phyloP scores from a whole-genome alignment of 2,329 filamentous ascomycete genomes.

The Fusarium sublunatum region DNA sequence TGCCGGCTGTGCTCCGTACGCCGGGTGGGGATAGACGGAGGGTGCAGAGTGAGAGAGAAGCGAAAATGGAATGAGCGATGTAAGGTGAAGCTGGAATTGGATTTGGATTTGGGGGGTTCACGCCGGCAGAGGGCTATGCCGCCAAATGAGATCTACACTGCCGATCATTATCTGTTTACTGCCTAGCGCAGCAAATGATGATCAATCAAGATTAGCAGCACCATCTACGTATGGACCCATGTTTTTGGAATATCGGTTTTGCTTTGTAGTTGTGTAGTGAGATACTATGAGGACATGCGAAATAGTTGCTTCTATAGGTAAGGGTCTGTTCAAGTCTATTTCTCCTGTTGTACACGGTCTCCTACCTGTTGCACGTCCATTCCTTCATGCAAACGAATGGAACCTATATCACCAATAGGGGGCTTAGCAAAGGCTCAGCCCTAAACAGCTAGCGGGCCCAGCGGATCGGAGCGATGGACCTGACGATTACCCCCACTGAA shows the following conservation, averaged over 20 bases:
- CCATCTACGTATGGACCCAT: background rate
- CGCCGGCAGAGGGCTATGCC: slow-evolving; percentile 21
- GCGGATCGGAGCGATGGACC: slow-evolving; percentile 21
- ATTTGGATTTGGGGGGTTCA: slow-evolving; percentile 15
- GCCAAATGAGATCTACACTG: slow-evolving; percentile 14
- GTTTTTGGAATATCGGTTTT: background rate
- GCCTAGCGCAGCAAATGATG: slow-evolving; percentile 21
- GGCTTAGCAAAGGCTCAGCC: slow-evolving; percentile 30
- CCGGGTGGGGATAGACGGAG: slow-evolving; percentile 17
- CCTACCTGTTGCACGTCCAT: no score
- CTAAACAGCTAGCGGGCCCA: slow-evolving; percentile 22
- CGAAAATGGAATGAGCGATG: no score
- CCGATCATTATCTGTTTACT: slow-evolving; percentile 24
- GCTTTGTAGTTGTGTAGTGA: background rate
- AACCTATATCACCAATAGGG: background rate
- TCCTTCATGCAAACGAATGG: no score
- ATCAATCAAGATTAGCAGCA: slow-evolving; percentile 30
- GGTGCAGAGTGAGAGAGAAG: slow-evolving; percentile 19
- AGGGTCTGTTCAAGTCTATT: no score
- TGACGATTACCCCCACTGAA: slow-evolving; percentile 16
- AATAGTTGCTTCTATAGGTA: no score
- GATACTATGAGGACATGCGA: background rate
- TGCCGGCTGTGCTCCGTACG: slow-evolving; percentile 20
- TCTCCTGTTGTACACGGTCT: no score
- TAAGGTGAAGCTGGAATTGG: slow-evolving; percentile 15